phyloP scores from a whole-genome alignment of 495 filamentous ascomycete species.

The Neurospora sp. region DNA sequence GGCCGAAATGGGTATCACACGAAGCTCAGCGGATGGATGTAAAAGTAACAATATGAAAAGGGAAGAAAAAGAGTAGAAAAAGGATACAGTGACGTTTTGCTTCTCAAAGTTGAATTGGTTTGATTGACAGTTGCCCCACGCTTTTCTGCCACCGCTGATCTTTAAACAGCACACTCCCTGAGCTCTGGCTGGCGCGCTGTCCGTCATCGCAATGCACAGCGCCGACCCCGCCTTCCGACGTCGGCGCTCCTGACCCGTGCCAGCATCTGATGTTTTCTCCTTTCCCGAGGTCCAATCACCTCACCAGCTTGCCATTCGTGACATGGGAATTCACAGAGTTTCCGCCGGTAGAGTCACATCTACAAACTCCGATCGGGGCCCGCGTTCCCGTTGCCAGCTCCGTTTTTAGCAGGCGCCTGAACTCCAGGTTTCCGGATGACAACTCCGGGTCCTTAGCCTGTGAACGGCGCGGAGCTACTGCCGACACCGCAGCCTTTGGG shows the following conservation, averaged over 20 bases:
- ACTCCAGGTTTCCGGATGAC: not conserved
- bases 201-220: not conserved
- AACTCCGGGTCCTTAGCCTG: not conserved
- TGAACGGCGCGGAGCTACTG: not conserved
- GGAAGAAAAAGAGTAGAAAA: not conserved
- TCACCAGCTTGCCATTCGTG: not conserved
- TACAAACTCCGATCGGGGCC: not conserved
- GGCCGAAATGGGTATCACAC: not conserved
- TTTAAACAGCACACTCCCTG: slow-evolving; percentile 1
- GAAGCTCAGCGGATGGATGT: not conserved
- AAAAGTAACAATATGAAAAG: not conserved
- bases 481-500: not conserved
- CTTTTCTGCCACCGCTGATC: not conserved
- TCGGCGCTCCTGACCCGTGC: slow-evolving; percentile 9
- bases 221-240: slow-evolving; percentile 23
- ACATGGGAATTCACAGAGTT: not conserved
- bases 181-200: slow-evolving; percentile 3
- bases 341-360: not conserved
- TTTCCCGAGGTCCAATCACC: not conserved
- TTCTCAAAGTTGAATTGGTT: not conserved
- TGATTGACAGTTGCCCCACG: slow-evolving; percentile 7
- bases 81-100: not conserved
- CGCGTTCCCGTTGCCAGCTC: not conserved
- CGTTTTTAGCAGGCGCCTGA: not conserved
- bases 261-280: not conserved